These are phyloP conservation scores for Austropuccinia psidii DNA, from an alignment of 1,284 basidiomycete genomes.

Conservation along the genomic window DNA sequence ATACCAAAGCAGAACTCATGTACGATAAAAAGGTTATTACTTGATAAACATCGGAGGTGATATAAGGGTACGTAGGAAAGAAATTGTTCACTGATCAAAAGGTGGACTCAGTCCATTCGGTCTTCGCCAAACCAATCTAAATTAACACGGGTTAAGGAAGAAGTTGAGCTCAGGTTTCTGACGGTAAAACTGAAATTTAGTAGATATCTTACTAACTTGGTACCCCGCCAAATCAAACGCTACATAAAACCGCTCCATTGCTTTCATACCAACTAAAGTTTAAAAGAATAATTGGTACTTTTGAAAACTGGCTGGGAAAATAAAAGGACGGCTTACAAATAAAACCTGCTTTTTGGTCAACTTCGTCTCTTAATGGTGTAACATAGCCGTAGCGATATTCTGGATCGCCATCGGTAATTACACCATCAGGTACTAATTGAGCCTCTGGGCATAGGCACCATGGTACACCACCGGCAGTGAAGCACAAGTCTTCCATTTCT, in stretches of 20 bases:
- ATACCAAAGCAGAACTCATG: too few relatives aligned
- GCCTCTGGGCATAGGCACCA: slow-evolving; percentile 36
- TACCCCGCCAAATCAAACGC: slow-evolving; percentile 35
- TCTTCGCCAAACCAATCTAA: slow-evolving; percentile 34
- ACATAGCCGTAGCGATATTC: slow-evolving; percentile 36
- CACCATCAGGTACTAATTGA: slow-evolving; percentile 35
- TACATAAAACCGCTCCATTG: slow-evolving; percentile 36
- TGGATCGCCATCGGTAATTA: slow-evolving; percentile 29
- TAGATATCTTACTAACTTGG: slow-evolving; percentile 11
- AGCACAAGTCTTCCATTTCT: slow-evolving; percentile 37
- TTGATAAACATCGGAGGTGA: too few relatives aligned
- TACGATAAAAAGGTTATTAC: too few relatives aligned
- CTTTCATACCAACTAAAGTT: slow-evolving; percentile 34
- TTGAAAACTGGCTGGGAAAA: not conserved
- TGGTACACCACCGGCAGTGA: slow-evolving; percentile 11
- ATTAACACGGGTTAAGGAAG: not conserved
- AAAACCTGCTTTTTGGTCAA: slow-evolving; percentile 17
- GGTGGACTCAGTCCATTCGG: slow-evolving; percentile 37
- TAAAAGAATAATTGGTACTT: not conserved
- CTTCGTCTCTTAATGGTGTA: slow-evolving; percentile 17
- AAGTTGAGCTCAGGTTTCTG: not conserved
- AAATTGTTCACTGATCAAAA: not conserved
- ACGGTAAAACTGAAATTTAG: not conserved
- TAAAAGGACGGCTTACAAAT: slow-evolving; percentile 16
- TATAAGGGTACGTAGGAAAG: not conserved